Evolutionary conservation across 352 stramenopile genomes (phyloP), one percentile per base, ranked within the genome.

Genomic region (Vaucheria bursata): DNA sequence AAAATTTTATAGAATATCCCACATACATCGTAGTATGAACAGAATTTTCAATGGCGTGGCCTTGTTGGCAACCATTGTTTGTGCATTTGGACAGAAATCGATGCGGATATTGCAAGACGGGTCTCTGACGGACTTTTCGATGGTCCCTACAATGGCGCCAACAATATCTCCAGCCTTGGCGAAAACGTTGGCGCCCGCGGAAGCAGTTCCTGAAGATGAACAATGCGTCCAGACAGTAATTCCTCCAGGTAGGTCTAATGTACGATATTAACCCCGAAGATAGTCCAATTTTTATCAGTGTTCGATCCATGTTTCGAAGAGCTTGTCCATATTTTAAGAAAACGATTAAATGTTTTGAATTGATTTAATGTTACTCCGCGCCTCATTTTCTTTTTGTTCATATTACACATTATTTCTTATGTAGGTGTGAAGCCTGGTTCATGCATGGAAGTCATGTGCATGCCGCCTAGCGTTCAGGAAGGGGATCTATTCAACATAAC

Each of bases 371-470:
- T 18, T 59, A 59, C 12, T 25, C 12, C 45, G 45, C 45, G 45
- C 18, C 45, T 18, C 45, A 59, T 25, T 25, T 18, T 25, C 45
- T 18, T 18, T 18, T 18, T 59, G 12, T 18, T 25, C 25, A 18
- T 25, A 18, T 18, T 25, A 18, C 25, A 18, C 25, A 25, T 59
- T 25, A 25, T 25, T 59, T 18, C 45, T 59, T 18, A 18, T 18
- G 45, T 25, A 59, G 45, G 45, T 59, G 45, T 59, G 45, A 59
- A 59, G 45, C 45, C 45, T 59, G 45, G 45, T 25, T 59, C 45
- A 25, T 59, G 45, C 45, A 59, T 59, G 45, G 12, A 69, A 29
- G 59, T 69, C 59, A 69, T 69, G 59, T 69, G 59, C 59, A 4
- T 69, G 59, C 59, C 59, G 5, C 5, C 59, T 38, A 18, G 4